Evolutionary conservation across 768 basidiomycete species (phyloP).

Genomic region (Rhodotorula taiwanensis): DNA sequence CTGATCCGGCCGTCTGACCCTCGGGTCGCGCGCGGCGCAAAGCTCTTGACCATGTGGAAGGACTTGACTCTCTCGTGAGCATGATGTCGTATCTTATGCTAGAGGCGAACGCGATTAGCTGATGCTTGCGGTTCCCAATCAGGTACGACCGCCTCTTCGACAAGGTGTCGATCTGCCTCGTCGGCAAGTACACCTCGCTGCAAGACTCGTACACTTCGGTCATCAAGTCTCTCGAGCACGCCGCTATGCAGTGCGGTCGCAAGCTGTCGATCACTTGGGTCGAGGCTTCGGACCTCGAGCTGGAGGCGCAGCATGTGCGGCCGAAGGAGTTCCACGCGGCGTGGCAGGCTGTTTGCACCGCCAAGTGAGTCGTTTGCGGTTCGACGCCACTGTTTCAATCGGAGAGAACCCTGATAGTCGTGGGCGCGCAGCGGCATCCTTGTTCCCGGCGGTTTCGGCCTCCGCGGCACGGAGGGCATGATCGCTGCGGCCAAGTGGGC

Average conservation of each 20-base stretch:
- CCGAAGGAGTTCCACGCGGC: constrained; percentile 92
- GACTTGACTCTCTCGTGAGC: constrained; percentile 67
- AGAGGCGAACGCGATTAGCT: too few relatives aligned
- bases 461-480: constrained; percentile 93
- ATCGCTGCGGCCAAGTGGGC: constrained; percentile 96
- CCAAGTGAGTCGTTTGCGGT: constrained; percentile 55
- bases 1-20: constrained; percentile 52
- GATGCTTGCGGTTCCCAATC: not conserved
- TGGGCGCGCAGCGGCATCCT: constrained; percentile 68
- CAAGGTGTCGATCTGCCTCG: constrained; percentile 76
- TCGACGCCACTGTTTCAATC: not conserved
- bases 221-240: constrained; percentile 91
- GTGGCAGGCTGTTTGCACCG: constrained; percentile 84
- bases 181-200: constrained; percentile 94
- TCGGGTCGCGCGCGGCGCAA: constrained; percentile 58
- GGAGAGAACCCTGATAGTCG: not conserved
- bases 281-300: constrained; percentile 84
- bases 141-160: constrained; percentile 77
- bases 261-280: constrained; percentile 87
- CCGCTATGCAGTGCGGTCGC: constrained; percentile 81
- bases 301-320: constrained; percentile 65
- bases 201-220: constrained; percentile 99
- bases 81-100: not conserved
- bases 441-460: constrained; percentile 92
- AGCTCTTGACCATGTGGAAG: constrained; percentile 69